Percentiles rank a stretch among this genome's conserved stretches.
Evolutionary conservation across 805 yeast species (phyloP).

Genomic region (Candida stauntonica): DNA sequence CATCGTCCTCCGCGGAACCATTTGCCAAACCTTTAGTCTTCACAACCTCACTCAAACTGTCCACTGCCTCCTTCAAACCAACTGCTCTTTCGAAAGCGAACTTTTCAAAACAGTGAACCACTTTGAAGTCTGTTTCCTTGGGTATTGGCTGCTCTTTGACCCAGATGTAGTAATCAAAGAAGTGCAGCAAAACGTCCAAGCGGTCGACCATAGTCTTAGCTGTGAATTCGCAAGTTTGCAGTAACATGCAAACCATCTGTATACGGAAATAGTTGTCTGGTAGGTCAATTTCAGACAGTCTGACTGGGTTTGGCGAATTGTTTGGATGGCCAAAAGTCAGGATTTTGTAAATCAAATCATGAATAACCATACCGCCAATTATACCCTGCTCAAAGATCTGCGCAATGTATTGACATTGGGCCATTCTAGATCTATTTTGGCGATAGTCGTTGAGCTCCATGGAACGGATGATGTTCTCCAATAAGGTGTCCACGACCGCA

Average conservation of each 20-base stretch:
- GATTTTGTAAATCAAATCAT: slow-evolving; percentile 51
- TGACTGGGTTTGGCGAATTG: slow-evolving; percentile 48
- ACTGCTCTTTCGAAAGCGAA: slow-evolving; percentile 34
- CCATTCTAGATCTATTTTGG: slow-evolving; percentile 53
- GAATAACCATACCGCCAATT: slow-evolving; percentile 41
- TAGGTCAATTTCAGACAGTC: slow-evolving; percentile 45
- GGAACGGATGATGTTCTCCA: slow-evolving; percentile 63
- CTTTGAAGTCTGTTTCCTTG: slow-evolving; percentile 50
- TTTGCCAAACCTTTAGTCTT: slow-evolving; percentile 8
- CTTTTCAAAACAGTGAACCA: slow-evolving; percentile 41
- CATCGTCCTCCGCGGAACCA: slow-evolving; percentile 14
- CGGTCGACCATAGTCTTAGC: slow-evolving; percentile 21
- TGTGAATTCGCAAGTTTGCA: slow-evolving; percentile 29
- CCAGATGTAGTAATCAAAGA: slow-evolving; percentile 67
- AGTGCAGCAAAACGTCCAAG: slow-evolving; percentile 42
- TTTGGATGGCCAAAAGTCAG: slow-evolving; percentile 62
- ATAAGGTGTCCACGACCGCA: slow-evolving; percentile 51
- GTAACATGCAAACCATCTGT: slow-evolving; percentile 44
- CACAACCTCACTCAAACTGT: slow-evolving; percentile 33
- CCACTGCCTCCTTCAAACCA: slow-evolving; percentile 40
- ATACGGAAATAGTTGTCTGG: slow-evolving; percentile 71
- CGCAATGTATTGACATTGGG: slow-evolving; percentile 57
- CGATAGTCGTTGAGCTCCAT: slow-evolving; percentile 61
- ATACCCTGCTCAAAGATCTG: slow-evolving; percentile 49
- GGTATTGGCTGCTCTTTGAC: slow-evolving; percentile 63